These are phyloP conservation scores for Fusarium tricinctum DNA, from an alignment of 2,329 filamentous ascomycete genomes.

Conservation along the genomic window DNA sequence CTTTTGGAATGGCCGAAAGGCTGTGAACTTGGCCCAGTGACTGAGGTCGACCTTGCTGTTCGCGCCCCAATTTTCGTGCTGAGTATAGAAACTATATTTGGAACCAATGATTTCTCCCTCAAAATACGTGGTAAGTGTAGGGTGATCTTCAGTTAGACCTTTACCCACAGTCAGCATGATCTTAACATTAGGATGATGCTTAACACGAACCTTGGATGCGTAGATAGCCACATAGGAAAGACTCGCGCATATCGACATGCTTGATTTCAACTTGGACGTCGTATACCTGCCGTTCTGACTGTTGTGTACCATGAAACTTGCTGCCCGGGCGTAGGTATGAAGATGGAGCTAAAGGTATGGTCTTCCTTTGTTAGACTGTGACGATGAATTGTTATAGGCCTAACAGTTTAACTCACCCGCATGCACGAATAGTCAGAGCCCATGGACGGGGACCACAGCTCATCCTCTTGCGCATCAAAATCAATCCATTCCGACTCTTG, in stretches of 20 bases:
- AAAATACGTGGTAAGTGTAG: constrained; percentile 97
- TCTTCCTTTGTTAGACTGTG: constrained; percentile 59
- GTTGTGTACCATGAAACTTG: constrained; percentile 89
- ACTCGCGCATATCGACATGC: constrained; percentile 93
- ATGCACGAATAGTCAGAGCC: constrained; percentile 56
- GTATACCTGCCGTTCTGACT: constrained; percentile 92
- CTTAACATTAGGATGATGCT: background rate
- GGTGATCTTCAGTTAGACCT: constrained; percentile 96
- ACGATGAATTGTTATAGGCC: constrained; percentile 10
- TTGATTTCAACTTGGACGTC: constrained; percentile 98
- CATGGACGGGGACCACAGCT: constrained; percentile 55
- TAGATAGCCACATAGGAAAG: constrained; percentile 93
- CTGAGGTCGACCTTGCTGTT: constrained; percentile 91
- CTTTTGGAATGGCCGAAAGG: constrained; percentile 82
- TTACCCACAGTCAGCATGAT: constrained; percentile 35
- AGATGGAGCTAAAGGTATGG: constrained; percentile 83
- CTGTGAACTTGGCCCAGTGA: constrained; percentile 92
- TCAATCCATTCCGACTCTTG: constrained; percentile 46
- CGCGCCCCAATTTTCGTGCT: constrained; percentile 91
- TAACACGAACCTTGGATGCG: constrained; percentile 85
- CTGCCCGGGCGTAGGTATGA: constrained; percentile 90
- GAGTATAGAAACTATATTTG: constrained; percentile 94
- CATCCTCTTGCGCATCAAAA: constrained; percentile 49
- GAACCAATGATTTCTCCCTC: constrained; percentile 97
- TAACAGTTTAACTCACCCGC: constrained; percentile 51